phyloP scores from a whole-genome alignment of 2,329 filamentous ascomycete species.

The Grosmannia penicillata region DNA sequence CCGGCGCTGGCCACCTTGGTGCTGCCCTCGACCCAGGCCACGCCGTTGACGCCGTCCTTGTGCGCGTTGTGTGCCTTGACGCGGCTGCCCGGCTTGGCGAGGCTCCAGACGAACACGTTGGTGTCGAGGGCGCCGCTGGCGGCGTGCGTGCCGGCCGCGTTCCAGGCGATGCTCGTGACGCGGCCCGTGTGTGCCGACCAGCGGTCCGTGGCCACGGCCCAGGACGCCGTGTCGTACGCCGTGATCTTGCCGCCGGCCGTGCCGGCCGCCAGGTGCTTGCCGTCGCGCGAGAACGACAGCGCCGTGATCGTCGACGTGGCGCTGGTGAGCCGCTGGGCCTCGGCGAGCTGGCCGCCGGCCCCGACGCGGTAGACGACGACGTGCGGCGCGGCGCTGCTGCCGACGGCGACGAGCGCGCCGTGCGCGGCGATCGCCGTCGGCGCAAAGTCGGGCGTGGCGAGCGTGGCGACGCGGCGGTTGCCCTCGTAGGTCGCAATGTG shows the following conservation, averaged over 20 bases:
- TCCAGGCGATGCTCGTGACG: slow-evolving; percentile 56
- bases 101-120: slow-evolving; percentile 83
- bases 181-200: slow-evolving; percentile 48
- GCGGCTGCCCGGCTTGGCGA: slow-evolving; percentile 68
- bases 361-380: slow-evolving; percentile 59
- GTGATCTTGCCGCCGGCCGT: slow-evolving; percentile 77
- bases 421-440: slow-evolving; percentile 60
- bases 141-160: slow-evolving; percentile 58
- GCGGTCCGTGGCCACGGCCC: slow-evolving; percentile 63
- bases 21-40: slow-evolving; percentile 56
- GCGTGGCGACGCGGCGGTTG: slow-evolving; percentile 43
- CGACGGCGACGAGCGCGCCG: slow-evolving; percentile 57
- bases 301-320: slow-evolving; percentile 60
- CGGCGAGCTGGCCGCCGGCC: slow-evolving; percentile 35
- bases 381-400: slow-evolving; percentile 49
- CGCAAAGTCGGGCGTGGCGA: slow-evolving; percentile 41
- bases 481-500: slow-evolving; percentile 38
- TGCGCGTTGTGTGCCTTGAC: slow-evolving; percentile 80
- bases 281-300: slow-evolving; percentile 69
- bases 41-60: slow-evolving; percentile 86
- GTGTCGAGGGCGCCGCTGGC: slow-evolving; percentile 82
- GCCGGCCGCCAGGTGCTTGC: slow-evolving; percentile 66
- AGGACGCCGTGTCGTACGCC: slow-evolving; percentile 49
- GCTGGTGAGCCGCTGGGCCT: slow-evolving; percentile 44
- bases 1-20: slow-evolving; percentile 63